phyloP scores from a whole-genome alignment of 441 rosid genomes.

The Populus hybrid region DNA sequence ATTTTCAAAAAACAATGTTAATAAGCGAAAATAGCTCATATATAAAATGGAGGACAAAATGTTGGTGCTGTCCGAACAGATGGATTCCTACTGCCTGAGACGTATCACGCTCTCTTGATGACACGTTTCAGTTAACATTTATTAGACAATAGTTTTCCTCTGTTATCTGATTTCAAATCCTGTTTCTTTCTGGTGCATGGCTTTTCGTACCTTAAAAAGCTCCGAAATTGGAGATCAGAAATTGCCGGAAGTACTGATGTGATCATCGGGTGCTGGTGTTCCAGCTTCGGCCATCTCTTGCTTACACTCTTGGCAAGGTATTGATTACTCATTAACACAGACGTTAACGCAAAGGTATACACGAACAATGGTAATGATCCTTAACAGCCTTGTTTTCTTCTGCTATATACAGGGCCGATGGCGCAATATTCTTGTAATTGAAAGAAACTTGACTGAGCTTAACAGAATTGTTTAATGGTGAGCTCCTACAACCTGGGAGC shows the following conservation, averaged over 20 bases:
- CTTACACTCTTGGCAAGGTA: constrained; percentile 19
- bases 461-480: constrained; percentile 19
- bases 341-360: background rate
- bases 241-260: background rate
- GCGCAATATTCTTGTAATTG: background rate
- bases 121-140: too few relatives aligned
- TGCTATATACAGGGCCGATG: constrained; percentile 11
- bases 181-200: too few relatives aligned
- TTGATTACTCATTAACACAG: background rate
- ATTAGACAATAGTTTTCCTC: too few relatives aligned
- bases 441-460: constrained; percentile 18
- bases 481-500: constrained; percentile 18
- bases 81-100: too few relatives aligned
- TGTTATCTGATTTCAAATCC: too few relatives aligned
- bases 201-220: background rate
- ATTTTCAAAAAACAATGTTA: too few relatives aligned
- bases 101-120: too few relatives aligned
- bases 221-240: background rate
- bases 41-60: too few relatives aligned
- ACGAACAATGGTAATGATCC: background rate
- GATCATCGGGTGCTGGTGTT: constrained; percentile 22
- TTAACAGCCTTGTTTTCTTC: background rate
- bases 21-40: too few relatives aligned
- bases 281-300: constrained; percentile 17
- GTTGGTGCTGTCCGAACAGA: too few relatives aligned